Evolutionary conservation across 2,329 filamentous ascomycete species (phyloP).

Genomic region (Claviceps paspali): DNA sequence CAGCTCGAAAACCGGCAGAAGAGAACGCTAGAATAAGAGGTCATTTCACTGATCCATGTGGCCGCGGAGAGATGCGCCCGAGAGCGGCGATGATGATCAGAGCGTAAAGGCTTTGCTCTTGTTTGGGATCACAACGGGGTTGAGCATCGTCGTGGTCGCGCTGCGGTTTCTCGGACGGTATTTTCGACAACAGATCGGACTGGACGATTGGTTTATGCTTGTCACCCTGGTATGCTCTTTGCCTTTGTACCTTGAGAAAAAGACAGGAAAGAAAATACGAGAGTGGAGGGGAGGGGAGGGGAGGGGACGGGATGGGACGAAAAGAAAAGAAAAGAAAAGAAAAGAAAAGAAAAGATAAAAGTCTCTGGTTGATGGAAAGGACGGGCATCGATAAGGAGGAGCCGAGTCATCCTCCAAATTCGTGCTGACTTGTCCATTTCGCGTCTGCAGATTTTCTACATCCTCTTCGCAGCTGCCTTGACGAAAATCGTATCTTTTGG

Average conservation of each 20-base stretch:
- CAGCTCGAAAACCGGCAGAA: too few species aligned
- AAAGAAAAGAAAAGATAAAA: neutral
- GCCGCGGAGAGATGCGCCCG: neutral
- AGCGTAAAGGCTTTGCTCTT: neutral
- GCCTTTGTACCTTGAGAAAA: neutral
- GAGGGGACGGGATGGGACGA: too few species aligned
- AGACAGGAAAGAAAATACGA: neutral
- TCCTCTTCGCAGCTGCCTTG: neutral
- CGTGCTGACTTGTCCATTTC: too few species aligned
- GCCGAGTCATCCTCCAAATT: too few species aligned
- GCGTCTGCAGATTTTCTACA: neutral
- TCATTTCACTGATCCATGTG: too few species aligned
- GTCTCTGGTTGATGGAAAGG: neutral
- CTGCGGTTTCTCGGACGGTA: conserved; percentile 3
- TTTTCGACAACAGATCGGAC: neutral
- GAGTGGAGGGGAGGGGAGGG: neutral
- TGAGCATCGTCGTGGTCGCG: conserved; percentile 1
- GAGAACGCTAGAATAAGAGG: too few species aligned
- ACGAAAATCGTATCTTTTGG: neutral
- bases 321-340: neutral
- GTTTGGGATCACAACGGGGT: neutral
- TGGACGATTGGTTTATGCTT: conserved; percentile 6
- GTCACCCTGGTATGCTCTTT: conserved; percentile 2
- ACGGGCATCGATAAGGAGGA: too few species aligned
- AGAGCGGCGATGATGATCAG: conserved; percentile 3